Base-by-base conservation (phyloP, 2,329 filamentous ascomycete genomes). In the Aaosphaeria pasadenensis region DNA sequence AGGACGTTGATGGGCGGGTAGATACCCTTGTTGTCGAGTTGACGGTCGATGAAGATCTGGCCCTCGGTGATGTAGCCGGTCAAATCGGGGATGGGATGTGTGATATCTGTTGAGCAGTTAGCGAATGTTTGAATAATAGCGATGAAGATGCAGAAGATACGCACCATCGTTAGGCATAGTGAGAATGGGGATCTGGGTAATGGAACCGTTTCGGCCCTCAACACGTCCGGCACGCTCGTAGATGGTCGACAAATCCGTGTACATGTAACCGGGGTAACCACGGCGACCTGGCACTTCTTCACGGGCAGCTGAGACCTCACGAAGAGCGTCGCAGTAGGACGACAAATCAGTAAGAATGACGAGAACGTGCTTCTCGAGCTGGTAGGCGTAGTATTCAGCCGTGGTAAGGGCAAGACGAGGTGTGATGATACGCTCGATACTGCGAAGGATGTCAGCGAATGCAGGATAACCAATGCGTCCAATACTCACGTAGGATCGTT, bases 251-350 rank as follows among this genome's bases (percentile, higher is more conserved):
- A 99, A 88, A 84, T 99, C 95, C 61, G 94, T 99, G 81, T 99
- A 99, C 94, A 99, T 99, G 83, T 99, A 99, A 89, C 94, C 94
- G 46, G 94, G 94, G 79, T 94, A 99, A 83, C 94, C 94, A 85
- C 94, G 92, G 74, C 94, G 92, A 81, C 94, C 94, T 38, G 94
- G 94, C 39, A 99, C 94, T 85, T 99, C 94, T 82, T 99, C 94
- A 78, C 94, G 85, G 45, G 94, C 94, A 46, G 94, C 92, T 11
- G 94, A 99, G 44, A 99, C 94, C 77, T 99, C 94, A 83, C 94
- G 94, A 57, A 99, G 87, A 58, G 94, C 95, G 74, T 99, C 94
- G 73, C 95, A 99, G 82, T 99, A 99, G 43, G 94, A 91, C 1
- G 94, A 94, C 62, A 99, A 78, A 82, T 99, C 94, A 46, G 95